Evolutionary conservation across 1,284 basidiomycete species (phyloP).

Genomic region (Microbotryum scabiosae): DNA sequence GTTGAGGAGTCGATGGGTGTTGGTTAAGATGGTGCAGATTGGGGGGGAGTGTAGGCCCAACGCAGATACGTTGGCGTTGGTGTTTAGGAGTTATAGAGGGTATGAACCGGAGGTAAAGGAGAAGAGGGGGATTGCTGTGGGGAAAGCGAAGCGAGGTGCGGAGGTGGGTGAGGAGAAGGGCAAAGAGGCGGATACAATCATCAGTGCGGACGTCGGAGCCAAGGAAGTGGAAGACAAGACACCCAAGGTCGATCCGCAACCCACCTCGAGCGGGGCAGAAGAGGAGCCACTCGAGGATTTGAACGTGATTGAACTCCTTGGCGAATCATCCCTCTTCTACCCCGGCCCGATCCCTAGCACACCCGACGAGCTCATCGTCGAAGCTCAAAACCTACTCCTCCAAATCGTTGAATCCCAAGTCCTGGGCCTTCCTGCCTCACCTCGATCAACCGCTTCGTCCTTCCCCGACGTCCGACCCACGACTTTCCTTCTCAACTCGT

Average conservation of each 20-base stretch:
- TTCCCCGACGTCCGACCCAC: constrained; percentile 58
- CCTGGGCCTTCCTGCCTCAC: constrained; percentile 5
- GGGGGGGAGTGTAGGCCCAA: constrained; percentile 46
- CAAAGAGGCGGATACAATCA: no score
- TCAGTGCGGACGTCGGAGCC: no score
- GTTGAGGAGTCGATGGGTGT: constrained; percentile 73
- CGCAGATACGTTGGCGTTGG: constrained; percentile 65
- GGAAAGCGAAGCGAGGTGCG: no score
- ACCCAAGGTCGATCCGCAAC: not conserved
- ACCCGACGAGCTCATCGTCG: constrained; percentile 60
- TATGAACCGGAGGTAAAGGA: constrained; percentile 49
- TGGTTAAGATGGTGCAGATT: constrained; percentile 60
- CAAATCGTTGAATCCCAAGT: constrained; percentile 51
- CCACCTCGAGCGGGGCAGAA: not conserved
- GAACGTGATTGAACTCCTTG: constrained; percentile 20
- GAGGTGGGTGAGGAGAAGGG: no score
- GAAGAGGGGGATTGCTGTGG: no score
- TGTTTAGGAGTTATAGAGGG: constrained; percentile 81
- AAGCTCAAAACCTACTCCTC: constrained; percentile 61
- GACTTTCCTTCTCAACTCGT: constrained; percentile 66
- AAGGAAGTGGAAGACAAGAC: not conserved
- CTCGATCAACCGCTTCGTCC: constrained; percentile 25
- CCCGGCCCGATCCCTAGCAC: constrained; percentile 53
- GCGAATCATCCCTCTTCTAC: constrained; percentile 26
- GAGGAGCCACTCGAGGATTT: not conserved